phyloP scores from a whole-genome alignment of 2,329 filamentous ascomycete genomes.

The Scedosporium aurantiacum region DNA sequence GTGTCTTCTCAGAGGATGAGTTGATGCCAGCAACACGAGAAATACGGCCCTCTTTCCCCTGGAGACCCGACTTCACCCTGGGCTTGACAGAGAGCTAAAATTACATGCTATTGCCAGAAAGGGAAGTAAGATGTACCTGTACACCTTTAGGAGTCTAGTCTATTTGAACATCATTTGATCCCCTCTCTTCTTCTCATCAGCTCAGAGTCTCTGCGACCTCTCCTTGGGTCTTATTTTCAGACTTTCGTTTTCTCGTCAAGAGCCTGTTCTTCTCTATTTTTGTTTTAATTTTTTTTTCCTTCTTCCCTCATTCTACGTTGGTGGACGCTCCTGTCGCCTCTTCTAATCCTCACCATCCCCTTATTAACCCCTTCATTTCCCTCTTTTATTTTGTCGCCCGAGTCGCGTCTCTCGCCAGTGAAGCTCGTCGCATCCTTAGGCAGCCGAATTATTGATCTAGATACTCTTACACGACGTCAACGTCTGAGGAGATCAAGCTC shows the following conservation, averaged over 20 bases:
- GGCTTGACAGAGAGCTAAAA: background rate
- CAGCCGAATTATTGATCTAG: background rate
- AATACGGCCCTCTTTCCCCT: background rate
- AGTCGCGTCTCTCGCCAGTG: background rate
- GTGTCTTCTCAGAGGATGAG: no score
- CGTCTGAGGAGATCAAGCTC: no score
- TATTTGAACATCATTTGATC: background rate
- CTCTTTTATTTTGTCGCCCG: background rate
- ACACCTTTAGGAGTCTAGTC: background rate
- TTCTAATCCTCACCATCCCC: background rate
- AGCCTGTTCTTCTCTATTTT: background rate
- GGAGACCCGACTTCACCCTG: background rate
- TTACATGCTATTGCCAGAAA: background rate
- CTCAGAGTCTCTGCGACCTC: background rate
- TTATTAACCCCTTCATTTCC: background rate
- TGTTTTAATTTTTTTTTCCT: background rate
- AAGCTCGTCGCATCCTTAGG: background rate
- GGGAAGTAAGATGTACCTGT: background rate
- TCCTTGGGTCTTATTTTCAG: background rate
- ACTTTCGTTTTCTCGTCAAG: background rate
- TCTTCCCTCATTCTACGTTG: background rate
- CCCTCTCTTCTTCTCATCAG: background rate
- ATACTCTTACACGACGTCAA: background rate
- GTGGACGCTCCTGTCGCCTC: background rate
- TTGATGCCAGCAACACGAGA: background rate